Conservation (phyloP, 352 stramenopile genomes). For the Phytophthora fragariae region DNA sequence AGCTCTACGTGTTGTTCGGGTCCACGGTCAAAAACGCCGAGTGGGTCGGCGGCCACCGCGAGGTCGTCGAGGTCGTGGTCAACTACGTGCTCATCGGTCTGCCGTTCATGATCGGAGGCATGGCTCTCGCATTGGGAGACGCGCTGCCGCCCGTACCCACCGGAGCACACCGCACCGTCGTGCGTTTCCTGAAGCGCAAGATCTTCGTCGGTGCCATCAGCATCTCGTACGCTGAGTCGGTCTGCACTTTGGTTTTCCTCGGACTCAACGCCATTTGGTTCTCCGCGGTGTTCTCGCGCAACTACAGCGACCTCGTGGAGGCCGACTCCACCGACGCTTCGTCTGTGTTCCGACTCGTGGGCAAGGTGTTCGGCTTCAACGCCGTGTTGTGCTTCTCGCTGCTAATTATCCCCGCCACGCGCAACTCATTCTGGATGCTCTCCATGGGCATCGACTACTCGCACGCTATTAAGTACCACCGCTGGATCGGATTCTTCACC, state of each 20-base stretch:
- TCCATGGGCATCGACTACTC: constrained; percentile 88
- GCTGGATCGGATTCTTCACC: constrained; percentile 83
- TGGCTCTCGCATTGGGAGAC: constrained; percentile 67
- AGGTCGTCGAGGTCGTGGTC: constrained; percentile 79
- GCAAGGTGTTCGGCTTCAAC: constrained; percentile 80
- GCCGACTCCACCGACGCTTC: constrained; percentile 51
- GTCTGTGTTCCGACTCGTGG: constrained; percentile 59
- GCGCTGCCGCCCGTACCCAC: constrained; percentile 76
- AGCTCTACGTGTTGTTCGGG: constrained; percentile 70
- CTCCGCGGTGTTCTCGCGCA: constrained; percentile 77
- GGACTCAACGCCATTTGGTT: constrained; percentile 87
- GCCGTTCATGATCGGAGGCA: constrained; percentile 78
- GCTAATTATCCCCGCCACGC: constrained; percentile 66
- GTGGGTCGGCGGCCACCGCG: constrained; percentile 80
- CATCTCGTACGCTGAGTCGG: constrained; percentile 80
- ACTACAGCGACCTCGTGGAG: constrained; percentile 60
- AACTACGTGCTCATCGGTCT: constrained; percentile 77
- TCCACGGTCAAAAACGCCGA: constrained; percentile 50
- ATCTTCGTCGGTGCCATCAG: constrained; percentile 75
- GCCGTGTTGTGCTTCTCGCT: constrained; percentile 73
- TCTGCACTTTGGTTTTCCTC: constrained; percentile 75
- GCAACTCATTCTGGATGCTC: constrained; percentile 88
- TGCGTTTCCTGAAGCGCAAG: constrained; percentile 87
- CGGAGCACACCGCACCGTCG: constrained; percentile 72
- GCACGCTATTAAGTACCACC: constrained; percentile 89